These are phyloP conservation scores for Yarrowia yakushimensis DNA, from an alignment of 805 yeast genomes.

Conservation along the genomic window DNA sequence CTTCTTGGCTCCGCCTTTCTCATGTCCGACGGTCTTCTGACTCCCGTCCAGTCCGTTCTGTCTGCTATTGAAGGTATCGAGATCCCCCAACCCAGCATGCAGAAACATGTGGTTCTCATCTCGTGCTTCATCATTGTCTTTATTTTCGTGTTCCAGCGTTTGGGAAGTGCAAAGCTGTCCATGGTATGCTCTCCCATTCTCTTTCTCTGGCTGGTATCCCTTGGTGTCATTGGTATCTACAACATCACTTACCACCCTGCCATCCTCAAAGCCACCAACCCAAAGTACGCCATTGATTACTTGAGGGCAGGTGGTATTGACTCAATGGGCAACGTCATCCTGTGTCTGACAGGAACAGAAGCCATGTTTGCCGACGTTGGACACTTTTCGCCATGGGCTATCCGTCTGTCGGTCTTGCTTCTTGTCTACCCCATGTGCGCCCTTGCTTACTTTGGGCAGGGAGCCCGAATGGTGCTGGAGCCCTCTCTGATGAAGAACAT, in stretches of 20 bases:
- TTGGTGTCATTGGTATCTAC: constrained; percentile 47
- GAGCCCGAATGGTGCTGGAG: constrained; percentile 45
- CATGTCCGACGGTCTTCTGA: constrained; percentile 56
- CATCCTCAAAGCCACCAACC: constrained; percentile 49
- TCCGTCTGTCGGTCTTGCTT: constrained; percentile 46
- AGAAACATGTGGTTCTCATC: constrained; percentile 43
- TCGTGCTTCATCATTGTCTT: constrained; percentile 48
- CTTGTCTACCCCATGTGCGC: constrained; percentile 54
- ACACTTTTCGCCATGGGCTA: constrained; percentile 50
- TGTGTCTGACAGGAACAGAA: constrained; percentile 57
- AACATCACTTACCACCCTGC: constrained; percentile 45
- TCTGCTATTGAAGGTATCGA: constrained; percentile 57
- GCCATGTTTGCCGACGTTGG: constrained; percentile 66
- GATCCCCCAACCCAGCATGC: constrained; percentile 48
- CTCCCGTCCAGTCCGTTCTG: constrained; percentile 61
- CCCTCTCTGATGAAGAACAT: constrained; percentile 45
- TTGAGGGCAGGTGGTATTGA: constrained; percentile 42
- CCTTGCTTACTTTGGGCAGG: constrained; percentile 57
- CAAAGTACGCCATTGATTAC: constrained; percentile 49
- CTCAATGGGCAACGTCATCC: constrained; percentile 49
- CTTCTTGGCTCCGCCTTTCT: constrained; percentile 57
- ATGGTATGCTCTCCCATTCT: constrained; percentile 53
- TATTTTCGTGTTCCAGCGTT: constrained; percentile 47
- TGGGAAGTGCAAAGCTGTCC: constrained; percentile 51
- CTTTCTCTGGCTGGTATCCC: constrained; percentile 48